Evolutionary conservation across 768 basidiomycete genomes (phyloP).

Genomic region (Porphyrellus cyaneotinctus): DNA sequence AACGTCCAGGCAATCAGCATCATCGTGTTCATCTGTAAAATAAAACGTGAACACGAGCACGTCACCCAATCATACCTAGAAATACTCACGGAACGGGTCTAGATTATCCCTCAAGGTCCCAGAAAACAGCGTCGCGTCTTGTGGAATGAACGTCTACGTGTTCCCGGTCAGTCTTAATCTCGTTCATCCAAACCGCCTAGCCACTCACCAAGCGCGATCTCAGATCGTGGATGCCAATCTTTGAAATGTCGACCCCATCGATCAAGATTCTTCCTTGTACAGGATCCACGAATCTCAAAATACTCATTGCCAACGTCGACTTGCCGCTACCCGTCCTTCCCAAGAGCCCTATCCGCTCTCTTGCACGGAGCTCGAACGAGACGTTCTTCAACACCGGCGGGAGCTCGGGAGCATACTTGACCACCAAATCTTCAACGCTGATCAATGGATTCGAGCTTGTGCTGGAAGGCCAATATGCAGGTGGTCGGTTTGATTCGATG

Average conservation of each 20-base stretch:
- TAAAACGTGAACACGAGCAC: background rate
- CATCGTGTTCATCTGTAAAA: conserved; percentile 67
- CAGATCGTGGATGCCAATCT: conserved; percentile 79
- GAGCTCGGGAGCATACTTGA: conserved; percentile 83
- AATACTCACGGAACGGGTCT: conserved; percentile 57
- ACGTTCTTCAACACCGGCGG: conserved; percentile 74
- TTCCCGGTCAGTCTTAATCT: background rate
- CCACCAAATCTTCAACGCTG: conserved; percentile 65
- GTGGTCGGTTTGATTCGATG: conserved; percentile 70
- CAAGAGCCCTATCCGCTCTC: conserved; percentile 74
- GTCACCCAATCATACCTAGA: background rate
- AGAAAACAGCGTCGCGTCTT: conserved; percentile 74
- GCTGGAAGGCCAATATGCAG: conserved; percentile 91
- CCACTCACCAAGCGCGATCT: conserved; percentile 62
- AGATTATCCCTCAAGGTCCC: conserved; percentile 74
- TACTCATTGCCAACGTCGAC: conserved; percentile 81
- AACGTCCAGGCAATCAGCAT: conserved; percentile 76
- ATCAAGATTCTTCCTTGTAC: conserved; percentile 69
- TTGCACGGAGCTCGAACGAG: conserved; percentile 66
- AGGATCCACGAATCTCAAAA: conserved; percentile 83
- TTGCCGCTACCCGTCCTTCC: conserved; percentile 84
- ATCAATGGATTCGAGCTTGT: conserved; percentile 56
- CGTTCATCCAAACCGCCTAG: background rate
- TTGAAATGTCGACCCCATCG: conserved; percentile 85
- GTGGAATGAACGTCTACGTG: conserved; percentile 71